Evolutionary conservation across 192 early-diverging fungal species (phyloP).

Genomic region (Backusella psychrophila): DNA sequence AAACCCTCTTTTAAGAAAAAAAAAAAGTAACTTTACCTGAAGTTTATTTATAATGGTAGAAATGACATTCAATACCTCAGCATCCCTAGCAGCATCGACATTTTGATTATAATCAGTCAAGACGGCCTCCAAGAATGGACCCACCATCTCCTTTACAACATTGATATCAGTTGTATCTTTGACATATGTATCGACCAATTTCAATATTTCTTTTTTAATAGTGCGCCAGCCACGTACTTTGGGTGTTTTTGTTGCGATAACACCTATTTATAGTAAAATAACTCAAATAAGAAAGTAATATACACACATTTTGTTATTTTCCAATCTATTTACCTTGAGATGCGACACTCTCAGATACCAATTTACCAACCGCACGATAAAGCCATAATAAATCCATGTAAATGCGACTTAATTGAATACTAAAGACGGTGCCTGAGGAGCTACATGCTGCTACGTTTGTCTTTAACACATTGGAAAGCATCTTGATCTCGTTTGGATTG

Average conservation of each 20-base stretch:
- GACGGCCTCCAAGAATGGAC: constrained; percentile 86
- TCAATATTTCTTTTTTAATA: constrained; percentile 95
- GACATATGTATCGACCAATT: constrained; percentile 90
- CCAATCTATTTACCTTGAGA: constrained; percentile 44
- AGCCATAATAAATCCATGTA: constrained; percentile 90
- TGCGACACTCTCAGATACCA: constrained; percentile 79
- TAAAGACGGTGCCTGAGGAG: constrained; percentile 85
- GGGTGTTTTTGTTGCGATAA: constrained; percentile 90
- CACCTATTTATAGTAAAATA: constrained; percentile 21
- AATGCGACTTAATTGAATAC: constrained; percentile 84
- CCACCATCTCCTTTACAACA: constrained; percentile 83
- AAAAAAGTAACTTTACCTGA: constrained; percentile 19
- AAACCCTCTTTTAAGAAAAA: no score
- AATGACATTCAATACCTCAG: constrained; percentile 95
- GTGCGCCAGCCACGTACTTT: constrained; percentile 87
- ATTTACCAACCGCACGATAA: constrained; percentile 85
- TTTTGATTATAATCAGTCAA: constrained; percentile 86
- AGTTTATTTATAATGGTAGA: constrained; percentile 82
- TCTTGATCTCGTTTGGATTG: constrained; percentile 80
- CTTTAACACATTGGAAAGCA: constrained; percentile 92
- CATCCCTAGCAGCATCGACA: constrained; percentile 89
- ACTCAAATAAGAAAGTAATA: not conserved
- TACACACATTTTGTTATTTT: not conserved
- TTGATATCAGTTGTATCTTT: constrained; percentile 79
- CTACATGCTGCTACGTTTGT: constrained; percentile 91